Base-by-base conservation (phyloP, 768 basidiomycete species). In the Hygrocybe punicea region DNA sequence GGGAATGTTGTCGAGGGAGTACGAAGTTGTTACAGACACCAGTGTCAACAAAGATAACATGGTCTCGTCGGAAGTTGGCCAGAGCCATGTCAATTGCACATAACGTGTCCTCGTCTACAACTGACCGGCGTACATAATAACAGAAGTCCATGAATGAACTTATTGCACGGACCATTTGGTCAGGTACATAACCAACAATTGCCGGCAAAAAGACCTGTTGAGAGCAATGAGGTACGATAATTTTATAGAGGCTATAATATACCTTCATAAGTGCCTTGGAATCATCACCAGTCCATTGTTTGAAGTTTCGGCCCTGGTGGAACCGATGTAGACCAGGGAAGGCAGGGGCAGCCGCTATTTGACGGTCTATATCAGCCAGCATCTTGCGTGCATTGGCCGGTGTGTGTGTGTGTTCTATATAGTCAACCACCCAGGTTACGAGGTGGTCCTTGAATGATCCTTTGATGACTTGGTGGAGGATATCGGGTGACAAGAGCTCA, bases 381-480 rank as follows among this genome's bases (percentile, higher is more conserved):
- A 74, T 69, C 7, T 36, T 40, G 11, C 63, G 53, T 1, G 65
- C 73, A 8, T 49, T 14, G 4, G 54, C 51, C 17, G 63, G 53
- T 0, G 61, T 56, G 58, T 73, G 57, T 2, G 24, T 37, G 0
- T 52, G 1, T 1, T 49, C 8, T 1, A 79, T 53, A 53, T 75
- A 77, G 6, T 69, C 58, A 0, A 54, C 44, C 0, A 72, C 65
- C 76, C 76, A 77, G 9, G 51, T 48, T 1, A 77, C 75, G 8
- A 76, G 58, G 55, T 76, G 76, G 49, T 76, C 75, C 52, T 76
- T 77, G 63, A 77, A 78, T 2, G 63, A 67, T 8, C 75, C 74
- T 56, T 77, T 77, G 62, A 77, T 75, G 3, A 78, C 23, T 58
- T 77, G 74, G 57, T 78, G 75, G 2, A 76, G 65, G 1, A 75